Conservation (phyloP, 257 asterid genomes). For the Schizonepeta tenuifolia region DNA sequence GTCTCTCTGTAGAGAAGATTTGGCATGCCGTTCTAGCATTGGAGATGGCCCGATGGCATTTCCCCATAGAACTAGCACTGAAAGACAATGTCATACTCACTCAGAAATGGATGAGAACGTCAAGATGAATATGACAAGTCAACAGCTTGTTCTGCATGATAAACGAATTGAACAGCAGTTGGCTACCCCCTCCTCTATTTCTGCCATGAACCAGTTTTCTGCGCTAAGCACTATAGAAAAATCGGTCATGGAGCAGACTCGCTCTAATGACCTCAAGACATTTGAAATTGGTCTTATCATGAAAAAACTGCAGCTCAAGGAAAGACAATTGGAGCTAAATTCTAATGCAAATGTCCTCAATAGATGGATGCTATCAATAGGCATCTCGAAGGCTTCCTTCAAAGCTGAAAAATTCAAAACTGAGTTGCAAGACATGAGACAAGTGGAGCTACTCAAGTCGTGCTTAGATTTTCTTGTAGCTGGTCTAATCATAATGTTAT, state of each 20-base stretch:
- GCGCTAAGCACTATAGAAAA: slow-evolving; percentile 59
- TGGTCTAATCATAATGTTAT: slow-evolving; percentile 75
- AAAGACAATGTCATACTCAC: slow-evolving; percentile 22
- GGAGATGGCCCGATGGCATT: slow-evolving; percentile 30
- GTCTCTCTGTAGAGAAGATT: slow-evolving; percentile 36
- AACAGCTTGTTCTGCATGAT: slow-evolving; percentile 58
- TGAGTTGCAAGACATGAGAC: slow-evolving; percentile 68
- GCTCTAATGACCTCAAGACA: slow-evolving; percentile 79
- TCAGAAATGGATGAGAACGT: slow-evolving; percentile 42
- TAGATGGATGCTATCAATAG: slow-evolving; percentile 80
- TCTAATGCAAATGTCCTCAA: slow-evolving; percentile 66
- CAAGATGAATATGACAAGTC: slow-evolving; percentile 35
- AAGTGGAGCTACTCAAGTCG: slow-evolving; percentile 67
- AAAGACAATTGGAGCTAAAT: slow-evolving; percentile 57
- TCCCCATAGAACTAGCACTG: slow-evolving; percentile 22
- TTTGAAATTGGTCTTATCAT: slow-evolving; percentile 68
- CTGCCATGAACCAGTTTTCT: slow-evolving; percentile 30
- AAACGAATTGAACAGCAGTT: slow-evolving; percentile 42
- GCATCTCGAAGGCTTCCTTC: slow-evolving; percentile 76
- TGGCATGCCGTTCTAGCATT: slow-evolving; percentile 30
- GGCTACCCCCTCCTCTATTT: slow-evolving; percentile 38
- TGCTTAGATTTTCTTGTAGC: slow-evolving; percentile 86
- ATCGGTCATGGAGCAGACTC: slow-evolving; percentile 79
- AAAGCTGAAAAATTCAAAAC: slow-evolving; percentile 77
- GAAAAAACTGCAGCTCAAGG: slow-evolving; percentile 72